Evolutionary conservation across 768 basidiomycete species (phyloP), one percentile per base, ranked within the genome.

Genomic region (Kondoa malvinella): DNA sequence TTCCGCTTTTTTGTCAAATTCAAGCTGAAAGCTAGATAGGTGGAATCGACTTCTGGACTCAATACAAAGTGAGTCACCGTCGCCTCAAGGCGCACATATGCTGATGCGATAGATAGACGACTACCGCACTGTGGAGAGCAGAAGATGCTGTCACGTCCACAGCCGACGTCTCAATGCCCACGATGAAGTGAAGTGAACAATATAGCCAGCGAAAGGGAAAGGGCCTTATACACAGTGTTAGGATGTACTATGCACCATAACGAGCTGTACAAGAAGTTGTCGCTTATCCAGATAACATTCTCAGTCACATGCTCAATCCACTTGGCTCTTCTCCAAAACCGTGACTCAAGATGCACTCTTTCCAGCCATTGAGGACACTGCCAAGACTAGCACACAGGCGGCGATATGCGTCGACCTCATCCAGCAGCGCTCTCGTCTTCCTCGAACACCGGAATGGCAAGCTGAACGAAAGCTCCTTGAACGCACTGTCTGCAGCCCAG

Each of bases 41-140:
- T 71, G 92, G 89, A 29, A 83, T 96, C 78, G 88, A 88, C 76
- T 97, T 97, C 80, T 97, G 92, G 76, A 97, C 94, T 1, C 87
- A 92, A 77, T 87, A 90, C 77, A 96, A 95, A 85, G 77, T 75
- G 58, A 67, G 73, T 69, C 34, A 2, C 30, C 2, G 1, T 12
- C 3, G 15, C 29, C 17, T 59, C 25, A 65, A 3, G 65, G 25
- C 30, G 71, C 15, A 61, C 58, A 26, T 31, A 15, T 65, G 40
- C 40, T 50, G 40, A 50, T 50, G 40, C 40, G 40, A n/a, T n/a
- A n/a, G n/a, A n/a, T 21, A 50, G 90, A 96, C 92, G 1, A 90
- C 84, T 3, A 97, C 92, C 1, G 86, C 88, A 67, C 82, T 96
- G 27, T 96, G 92, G 92, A 86, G 85, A 73, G 83, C 87, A 4